phyloP scores from a whole-genome alignment of 768 basidiomycete species.

The Boletus sensibilis region DNA sequence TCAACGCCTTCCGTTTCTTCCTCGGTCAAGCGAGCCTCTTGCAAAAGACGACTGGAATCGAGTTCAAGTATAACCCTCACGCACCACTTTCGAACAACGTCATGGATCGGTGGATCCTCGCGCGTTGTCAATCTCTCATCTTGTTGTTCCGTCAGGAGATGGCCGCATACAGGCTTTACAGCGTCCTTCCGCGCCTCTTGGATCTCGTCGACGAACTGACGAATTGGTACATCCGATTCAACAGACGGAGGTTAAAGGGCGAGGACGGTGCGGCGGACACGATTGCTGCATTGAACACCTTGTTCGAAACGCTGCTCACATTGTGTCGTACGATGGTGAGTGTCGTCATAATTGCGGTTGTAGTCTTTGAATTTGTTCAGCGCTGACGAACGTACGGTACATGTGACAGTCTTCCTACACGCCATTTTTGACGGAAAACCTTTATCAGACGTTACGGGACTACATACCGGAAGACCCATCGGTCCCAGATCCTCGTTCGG shows the following conservation, averaged over 20 bases:
- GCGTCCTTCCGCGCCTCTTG: slow-evolving; percentile 91
- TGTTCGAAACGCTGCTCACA: slow-evolving; percentile 94
- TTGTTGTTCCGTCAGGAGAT: slow-evolving; percentile 89
- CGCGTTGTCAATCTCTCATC: slow-evolving; percentile 96
- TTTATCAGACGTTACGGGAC: slow-evolving; percentile 87
- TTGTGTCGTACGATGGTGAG: slow-evolving; percentile 92
- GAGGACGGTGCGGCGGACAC: slow-evolving; percentile 91
- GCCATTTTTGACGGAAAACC: slow-evolving; percentile 94
- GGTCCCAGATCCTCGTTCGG: slow-evolving; percentile 79
- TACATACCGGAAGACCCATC: slow-evolving; percentile 78
- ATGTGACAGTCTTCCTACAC: slow-evolving; percentile 86
- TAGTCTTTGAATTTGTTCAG: background rate
- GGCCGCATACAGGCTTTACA: slow-evolving; percentile 96
- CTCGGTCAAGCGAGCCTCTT: slow-evolving; percentile 88
- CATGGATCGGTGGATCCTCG: slow-evolving; percentile 99
- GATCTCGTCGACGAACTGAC: slow-evolving; percentile 94
- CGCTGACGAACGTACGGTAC: slow-evolving; percentile 1
- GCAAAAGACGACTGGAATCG: slow-evolving; percentile 72
- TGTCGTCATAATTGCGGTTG: slow-evolving; percentile 2
- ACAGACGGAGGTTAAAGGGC: slow-evolving; percentile 92
- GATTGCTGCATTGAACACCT: slow-evolving; percentile 82
- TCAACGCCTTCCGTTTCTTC: slow-evolving; percentile 99
- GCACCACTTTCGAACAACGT: slow-evolving; percentile 84
- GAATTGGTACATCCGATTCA: slow-evolving; percentile 99
- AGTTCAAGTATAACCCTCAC: slow-evolving; percentile 87